These are phyloP conservation scores for Fragilaria radians DNA, from an alignment of 108 stramenopile species.

Conservation along the genomic window DNA sequence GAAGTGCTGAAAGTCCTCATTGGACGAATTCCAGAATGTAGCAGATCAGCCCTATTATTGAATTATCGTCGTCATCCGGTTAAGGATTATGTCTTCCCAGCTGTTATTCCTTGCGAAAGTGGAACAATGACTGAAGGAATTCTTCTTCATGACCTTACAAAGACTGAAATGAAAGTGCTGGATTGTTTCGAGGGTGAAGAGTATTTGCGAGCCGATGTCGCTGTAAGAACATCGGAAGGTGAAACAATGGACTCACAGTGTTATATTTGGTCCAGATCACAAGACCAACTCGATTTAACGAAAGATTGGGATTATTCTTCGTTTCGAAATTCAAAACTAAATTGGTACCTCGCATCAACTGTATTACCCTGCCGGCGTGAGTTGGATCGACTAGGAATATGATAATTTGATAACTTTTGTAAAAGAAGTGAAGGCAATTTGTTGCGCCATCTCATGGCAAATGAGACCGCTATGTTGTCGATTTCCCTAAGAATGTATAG, in stretches of 20 bases:
- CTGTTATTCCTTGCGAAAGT: constrained; percentile 15
- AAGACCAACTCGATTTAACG: constrained; percentile 25
- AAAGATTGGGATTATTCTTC: constrained; percentile 37
- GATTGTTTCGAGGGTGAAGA: constrained; percentile 68
- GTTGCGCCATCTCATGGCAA: no score
- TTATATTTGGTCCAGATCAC: constrained; percentile 42
- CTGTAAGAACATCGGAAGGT: constrained; percentile 17
- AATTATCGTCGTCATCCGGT: constrained; percentile 48
- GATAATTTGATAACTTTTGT: no score
- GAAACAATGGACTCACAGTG: constrained; percentile 15
- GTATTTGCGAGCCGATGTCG: constrained; percentile 34
- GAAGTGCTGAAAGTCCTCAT: constrained; percentile 44
- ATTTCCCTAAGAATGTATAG: no score
- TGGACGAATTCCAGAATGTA: constrained; percentile 22
- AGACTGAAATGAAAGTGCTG: constrained; percentile 34
- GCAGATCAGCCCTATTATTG: constrained; percentile 13
- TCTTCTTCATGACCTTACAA: constrained; percentile 28
- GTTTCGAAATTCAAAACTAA: constrained; percentile 35
- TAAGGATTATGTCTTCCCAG: constrained; percentile 48
- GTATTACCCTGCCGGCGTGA: constrained; percentile 44
- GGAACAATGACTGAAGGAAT: constrained; percentile 16
- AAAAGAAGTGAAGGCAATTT: no score
- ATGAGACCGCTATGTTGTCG: no score
- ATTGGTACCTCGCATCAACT: constrained; percentile 38
- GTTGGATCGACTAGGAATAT: constrained; percentile 11